These are phyloP conservation scores for Botrytis porri DNA, from an alignment of 2,329 filamentous ascomycete genomes.

Conservation along the genomic window DNA sequence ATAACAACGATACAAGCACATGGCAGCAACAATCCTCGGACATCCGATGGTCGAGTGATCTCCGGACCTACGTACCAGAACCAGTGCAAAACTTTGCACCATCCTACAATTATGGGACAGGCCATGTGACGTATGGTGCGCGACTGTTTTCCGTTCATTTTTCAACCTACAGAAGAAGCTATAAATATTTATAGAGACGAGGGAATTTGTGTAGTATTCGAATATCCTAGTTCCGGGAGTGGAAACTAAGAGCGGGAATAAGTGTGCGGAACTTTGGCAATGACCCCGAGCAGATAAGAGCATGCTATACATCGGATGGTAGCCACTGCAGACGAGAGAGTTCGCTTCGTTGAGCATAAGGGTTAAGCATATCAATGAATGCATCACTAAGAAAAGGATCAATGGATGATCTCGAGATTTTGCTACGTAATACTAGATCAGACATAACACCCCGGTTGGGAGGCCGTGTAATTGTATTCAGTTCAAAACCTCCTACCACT, in stretches of 20 bases:
- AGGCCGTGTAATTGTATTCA: neutral
- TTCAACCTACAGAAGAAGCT: neutral
- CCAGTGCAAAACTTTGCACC: neutral
- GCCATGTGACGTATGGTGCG: accelerated
- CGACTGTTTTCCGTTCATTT: neutral
- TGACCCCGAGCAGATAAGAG: neutral
- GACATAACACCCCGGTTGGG: neutral
- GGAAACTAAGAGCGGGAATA: accelerated
- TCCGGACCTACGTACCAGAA: neutral
- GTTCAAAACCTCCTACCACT: neutral
- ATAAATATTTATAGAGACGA: neutral
- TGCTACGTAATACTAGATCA: neutral
- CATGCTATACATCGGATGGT: neutral
- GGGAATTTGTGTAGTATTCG: neutral
- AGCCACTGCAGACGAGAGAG: neutral
- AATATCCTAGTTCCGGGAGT: neutral
- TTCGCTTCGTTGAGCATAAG: neutral
- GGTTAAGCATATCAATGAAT: neutral
- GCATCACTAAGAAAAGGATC: neutral
- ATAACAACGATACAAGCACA: neutral
- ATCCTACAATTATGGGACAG: neutral
- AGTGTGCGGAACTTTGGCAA: neutral
- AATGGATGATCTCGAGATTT: neutral
- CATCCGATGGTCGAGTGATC: neutral
- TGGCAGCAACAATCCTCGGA: neutral